These are phyloP conservation scores for Peniophora sp. DNA, from an alignment of 1,284 basidiomycete species.

Conservation along the genomic window DNA sequence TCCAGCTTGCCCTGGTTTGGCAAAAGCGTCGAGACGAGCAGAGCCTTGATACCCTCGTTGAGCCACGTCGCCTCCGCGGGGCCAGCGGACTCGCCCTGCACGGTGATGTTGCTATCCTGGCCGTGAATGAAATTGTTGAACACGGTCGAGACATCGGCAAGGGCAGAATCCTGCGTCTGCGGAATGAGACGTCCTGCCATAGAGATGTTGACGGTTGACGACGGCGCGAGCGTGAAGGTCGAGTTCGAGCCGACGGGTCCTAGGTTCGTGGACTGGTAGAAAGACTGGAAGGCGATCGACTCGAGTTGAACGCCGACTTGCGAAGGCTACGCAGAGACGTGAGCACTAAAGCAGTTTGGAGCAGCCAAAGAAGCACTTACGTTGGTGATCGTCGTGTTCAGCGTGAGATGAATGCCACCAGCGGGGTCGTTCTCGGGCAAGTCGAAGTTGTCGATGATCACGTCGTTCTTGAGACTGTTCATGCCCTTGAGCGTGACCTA, in stretches of 20 bases:
- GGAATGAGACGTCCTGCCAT: constrained; percentile 62
- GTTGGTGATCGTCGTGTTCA: constrained; percentile 57
- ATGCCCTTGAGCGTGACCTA: constrained; percentile 59
- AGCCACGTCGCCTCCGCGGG: constrained; percentile 68
- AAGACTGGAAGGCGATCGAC: constrained; percentile 57
- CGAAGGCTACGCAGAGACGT: constrained; percentile 43
- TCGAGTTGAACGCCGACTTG: constrained; percentile 70
- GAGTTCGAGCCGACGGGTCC: constrained; percentile 49
- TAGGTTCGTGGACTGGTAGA: constrained; percentile 44
- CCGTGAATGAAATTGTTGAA: constrained; percentile 75
- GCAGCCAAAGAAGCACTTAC: constrained; percentile 25
- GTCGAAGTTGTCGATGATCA: constrained; percentile 65
- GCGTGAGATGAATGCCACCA: constrained; percentile 68
- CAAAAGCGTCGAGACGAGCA: constrained; percentile 53
- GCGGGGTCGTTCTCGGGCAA: constrained; percentile 65
- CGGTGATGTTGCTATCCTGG: constrained; percentile 50
- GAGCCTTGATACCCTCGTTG: constrained; percentile 64
- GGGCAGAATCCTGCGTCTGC: constrained; percentile 44
- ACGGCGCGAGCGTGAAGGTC: constrained; percentile 49
- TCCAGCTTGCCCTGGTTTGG: constrained; percentile 58
- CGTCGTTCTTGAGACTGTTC: constrained; percentile 59
- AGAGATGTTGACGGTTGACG: constrained; percentile 44
- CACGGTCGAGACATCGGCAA: constrained; percentile 54
- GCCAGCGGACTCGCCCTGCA: constrained; percentile 60
- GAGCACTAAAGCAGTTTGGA: neutral